A percentile compares a stretch with the other conserved stretches of the same genome.
phyloP scores from a whole-genome alignment of 2,329 filamentous ascomycete genomes.

The Ambrosiella cleistominuta region DNA sequence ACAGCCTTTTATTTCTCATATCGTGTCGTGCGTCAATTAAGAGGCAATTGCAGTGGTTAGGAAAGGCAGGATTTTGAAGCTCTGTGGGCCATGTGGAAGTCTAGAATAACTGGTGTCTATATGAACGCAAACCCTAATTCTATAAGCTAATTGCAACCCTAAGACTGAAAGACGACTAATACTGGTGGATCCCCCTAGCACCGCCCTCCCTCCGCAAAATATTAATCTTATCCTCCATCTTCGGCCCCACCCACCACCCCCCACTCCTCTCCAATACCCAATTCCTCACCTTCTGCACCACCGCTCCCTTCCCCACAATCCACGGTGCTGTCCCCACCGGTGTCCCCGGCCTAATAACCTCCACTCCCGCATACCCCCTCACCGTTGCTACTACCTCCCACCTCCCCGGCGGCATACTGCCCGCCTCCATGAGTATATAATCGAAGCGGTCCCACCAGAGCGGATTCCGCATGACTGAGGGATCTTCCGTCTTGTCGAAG shows the following conservation, averaged over 20 bases:
- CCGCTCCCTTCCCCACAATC: conserved; percentile 29
- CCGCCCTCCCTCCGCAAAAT: conserved; percentile 7
- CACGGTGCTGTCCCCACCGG: conserved; percentile 14
- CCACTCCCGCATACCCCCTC: conserved; percentile 39
- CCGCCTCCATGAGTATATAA: conserved; percentile 41
- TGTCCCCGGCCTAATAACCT: conserved; percentile 34
- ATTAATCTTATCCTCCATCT: conserved; percentile 36
- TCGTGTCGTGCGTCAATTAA: too few relatives aligned
- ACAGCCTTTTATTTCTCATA: too few relatives aligned
- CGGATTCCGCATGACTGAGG: conserved; percentile 25
- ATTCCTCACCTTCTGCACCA: conserved; percentile 24
- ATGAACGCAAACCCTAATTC: too few relatives aligned
- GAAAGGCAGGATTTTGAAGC: too few relatives aligned
- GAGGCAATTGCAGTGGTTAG: too few relatives aligned
- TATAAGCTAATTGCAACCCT: too few relatives aligned
- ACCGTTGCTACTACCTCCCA: conserved; percentile 42
- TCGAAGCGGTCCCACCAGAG: conserved; percentile 47
- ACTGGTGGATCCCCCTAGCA: conserved; percentile 5
- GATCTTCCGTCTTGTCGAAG: conserved; percentile 49
- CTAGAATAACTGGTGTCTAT: too few relatives aligned
- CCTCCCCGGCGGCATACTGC: conserved; percentile 27
- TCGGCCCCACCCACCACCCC: conserved; percentile 48
- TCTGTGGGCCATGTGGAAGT: too few relatives aligned
- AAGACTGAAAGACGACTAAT: background rate
- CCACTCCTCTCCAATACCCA: conserved; percentile 30